phyloP scores from a whole-genome alignment of 2,329 filamentous ascomycete species.

The Calonectria henricotiae region DNA sequence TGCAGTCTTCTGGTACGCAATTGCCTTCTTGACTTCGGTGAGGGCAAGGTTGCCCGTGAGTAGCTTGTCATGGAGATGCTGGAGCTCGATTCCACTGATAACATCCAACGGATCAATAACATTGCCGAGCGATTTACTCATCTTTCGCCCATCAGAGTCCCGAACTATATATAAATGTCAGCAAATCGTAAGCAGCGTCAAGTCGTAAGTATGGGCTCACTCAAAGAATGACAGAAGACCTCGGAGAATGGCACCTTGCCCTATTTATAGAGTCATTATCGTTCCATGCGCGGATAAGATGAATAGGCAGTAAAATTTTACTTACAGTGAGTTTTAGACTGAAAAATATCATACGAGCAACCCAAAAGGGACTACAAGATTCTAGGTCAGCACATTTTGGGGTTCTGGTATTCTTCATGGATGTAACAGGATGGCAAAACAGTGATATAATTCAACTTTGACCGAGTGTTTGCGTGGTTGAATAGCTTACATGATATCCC shows the following conservation, averaged over 20 bases:
- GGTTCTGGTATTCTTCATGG: neutral
- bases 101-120: conserved; percentile 96
- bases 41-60: conserved; percentile 86
- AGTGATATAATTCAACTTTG: neutral
- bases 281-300: neutral
- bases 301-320: neutral
- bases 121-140: conserved; percentile 97
- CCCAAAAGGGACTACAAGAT: conserved; percentile 80
- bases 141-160: conserved; percentile 95
- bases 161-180: conserved; percentile 81
- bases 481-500: conserved; percentile 81
- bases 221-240: conserved; percentile 85
- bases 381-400: neutral
- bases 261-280: neutral
- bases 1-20: conserved; percentile 92
- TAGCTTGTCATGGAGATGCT: conserved; percentile 87
- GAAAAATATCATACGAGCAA: conserved; percentile 94
- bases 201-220: neutral
- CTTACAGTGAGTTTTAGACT: conserved; percentile 86
- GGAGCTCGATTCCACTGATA: conserved; percentile 87
- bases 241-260: conserved; percentile 91
- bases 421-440: neutral
- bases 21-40: conserved; percentile 87
- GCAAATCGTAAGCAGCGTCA: neutral
- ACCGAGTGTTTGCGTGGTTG: no score